Conservation (phyloP, 306 rosid species). For the Gastrolobium bilobum region DNA sequence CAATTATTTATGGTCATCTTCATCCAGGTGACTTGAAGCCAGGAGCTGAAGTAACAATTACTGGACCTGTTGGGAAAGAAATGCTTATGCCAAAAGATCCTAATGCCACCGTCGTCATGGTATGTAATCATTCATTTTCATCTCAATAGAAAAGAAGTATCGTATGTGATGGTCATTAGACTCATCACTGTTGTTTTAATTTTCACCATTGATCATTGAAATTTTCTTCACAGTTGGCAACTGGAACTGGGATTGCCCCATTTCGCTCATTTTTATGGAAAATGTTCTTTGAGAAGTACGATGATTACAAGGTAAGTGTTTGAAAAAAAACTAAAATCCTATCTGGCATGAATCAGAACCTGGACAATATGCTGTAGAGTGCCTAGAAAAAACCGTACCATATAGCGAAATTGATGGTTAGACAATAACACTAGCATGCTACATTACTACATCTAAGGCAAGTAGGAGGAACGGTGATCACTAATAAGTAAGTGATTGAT, state of each 20-base stretch:
- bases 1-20: not conserved
- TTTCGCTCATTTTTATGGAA: slow-evolving; percentile 90
- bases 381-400: not conserved
- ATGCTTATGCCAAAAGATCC: slow-evolving; percentile 98
- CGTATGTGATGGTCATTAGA: not conserved
- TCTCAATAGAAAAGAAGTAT: not conserved
- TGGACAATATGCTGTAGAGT: slow-evolving; percentile 26
- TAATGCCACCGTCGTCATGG: slow-evolving; percentile 82
- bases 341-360: slow-evolving; percentile 9
- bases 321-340: not conserved
- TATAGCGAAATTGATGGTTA: slow-evolving; percentile 3
- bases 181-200: slow-evolving; percentile 9
- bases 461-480: not conserved
- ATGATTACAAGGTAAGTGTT: slow-evolving; percentile 73
- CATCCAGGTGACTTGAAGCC: slow-evolving; percentile 87
- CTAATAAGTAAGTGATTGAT: not conserved
- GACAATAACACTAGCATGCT: not conserved
- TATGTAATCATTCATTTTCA: slow-evolving; percentile 42
- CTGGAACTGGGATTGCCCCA: slow-evolving; percentile 97
- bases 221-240: slow-evolving; percentile 69
- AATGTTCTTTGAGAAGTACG: slow-evolving; percentile 89
- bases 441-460: too few species aligned
- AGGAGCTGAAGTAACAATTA: slow-evolving; percentile 75
- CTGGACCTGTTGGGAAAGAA: slow-evolving; percentile 94
- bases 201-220: slow-evolving; percentile 27